Evolutionary conservation across 148 eudicot genomes (phyloP), one percentile per base, ranked within the genome.

Genomic region (Rhododendron molle): DNA sequence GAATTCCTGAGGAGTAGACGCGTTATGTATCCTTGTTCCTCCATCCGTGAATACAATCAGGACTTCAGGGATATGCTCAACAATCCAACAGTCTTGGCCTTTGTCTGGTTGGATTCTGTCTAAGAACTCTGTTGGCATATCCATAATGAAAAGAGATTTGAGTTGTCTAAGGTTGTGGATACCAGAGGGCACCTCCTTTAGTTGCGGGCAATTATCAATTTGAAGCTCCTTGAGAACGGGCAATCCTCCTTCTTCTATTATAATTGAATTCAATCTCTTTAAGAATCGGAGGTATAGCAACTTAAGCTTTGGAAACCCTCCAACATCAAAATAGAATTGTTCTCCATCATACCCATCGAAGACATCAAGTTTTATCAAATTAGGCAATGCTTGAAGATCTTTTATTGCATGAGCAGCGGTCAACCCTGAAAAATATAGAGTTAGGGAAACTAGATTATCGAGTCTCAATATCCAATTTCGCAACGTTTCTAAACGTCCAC

Each of bases 231-330:
- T 8, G 7, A 76, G 79, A 38, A 76, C 47, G 23, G 79, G 47
- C 49, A 76, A 76, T 40, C 47, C 47, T 18, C 79, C 79, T 76
- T 76, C 79, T 50, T 76, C 49, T 40, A 76, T 76, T 20, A 76
- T 40, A 3, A 76, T 3, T 9, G 79, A 38, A 40, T 40, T 38
- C 79, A 76, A 76, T 76, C 50, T 1, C 28, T 16, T 40, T n/a
- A 36, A 40, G 7, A 4, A 0, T 3, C 20, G 1, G 43, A 78
- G 52, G 12, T 11, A 1, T 40, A 40, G 43, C 43, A 40, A 40
- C 43, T 40, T 40, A 40, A 40, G 43, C 43, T 78, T 78, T 8
- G 3, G 52, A 78, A 78, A 78, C 32, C 81, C 52, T 43, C 81
- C 81, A 12, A n/a, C 81, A 2, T 78, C 18, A 3, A 78, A 78